These are phyloP conservation scores for Sordariomycetes sp. DNA, from an alignment of 2,329 filamentous ascomycete genomes.

Conservation along the genomic window DNA sequence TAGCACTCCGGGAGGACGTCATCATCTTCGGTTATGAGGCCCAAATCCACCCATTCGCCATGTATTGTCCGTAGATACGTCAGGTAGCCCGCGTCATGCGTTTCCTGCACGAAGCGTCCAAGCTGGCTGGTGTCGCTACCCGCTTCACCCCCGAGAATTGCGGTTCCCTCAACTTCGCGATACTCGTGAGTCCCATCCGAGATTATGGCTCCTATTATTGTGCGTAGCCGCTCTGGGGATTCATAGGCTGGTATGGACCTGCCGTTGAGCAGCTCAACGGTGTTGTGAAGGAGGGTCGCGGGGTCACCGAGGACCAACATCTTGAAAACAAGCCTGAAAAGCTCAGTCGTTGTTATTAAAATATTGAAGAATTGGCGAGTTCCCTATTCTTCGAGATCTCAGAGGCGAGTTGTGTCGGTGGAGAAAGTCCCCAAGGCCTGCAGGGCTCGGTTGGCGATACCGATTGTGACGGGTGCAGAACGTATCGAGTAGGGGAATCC, in stretches of 20 bases:
- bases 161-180: not conserved
- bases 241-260: constrained; percentile 22
- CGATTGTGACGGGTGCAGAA: no score
- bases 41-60: constrained; percentile 7
- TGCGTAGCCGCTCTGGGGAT: constrained; percentile 46
- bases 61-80: constrained; percentile 9
- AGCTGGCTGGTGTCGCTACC: not conserved
- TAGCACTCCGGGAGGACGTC: constrained; percentile 15
- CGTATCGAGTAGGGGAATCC: no score
- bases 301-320: constrained; percentile 4
- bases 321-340: not conserved
- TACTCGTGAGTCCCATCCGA: not conserved
- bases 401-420: no score
- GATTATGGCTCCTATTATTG: constrained; percentile 30
- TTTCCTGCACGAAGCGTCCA: constrained; percentile 1
- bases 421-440: no score
- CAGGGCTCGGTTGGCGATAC: no score
- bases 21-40: constrained; percentile 8
- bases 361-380: no score
- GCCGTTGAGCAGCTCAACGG: constrained; percentile 2
- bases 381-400: no score
- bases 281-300: not conserved
- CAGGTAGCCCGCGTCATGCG: constrained; percentile 11
- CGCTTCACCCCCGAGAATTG: not conserved
- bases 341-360: no score